A percentile compares a stretch with the other conserved stretches of the same genome.
Conservation (phyloP, 345 rosid genomes). For the Lumnitzera racemosa region DNA sequence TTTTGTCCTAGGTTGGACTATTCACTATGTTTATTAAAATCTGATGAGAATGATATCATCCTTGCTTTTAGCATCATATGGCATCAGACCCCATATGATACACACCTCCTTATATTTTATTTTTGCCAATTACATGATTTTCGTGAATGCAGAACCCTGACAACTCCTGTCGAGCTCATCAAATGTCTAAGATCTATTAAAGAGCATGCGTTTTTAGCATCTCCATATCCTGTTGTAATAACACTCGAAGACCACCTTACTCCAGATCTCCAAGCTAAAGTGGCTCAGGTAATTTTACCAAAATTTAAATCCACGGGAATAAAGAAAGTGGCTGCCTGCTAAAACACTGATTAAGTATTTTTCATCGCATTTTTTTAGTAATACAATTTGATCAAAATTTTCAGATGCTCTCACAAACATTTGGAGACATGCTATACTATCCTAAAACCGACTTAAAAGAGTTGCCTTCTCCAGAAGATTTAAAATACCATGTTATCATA, state of each 20-base stretch:
- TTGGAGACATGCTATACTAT: constrained; percentile 76
- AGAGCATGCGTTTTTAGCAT: constrained; percentile 66
- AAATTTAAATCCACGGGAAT: too few relatives aligned
- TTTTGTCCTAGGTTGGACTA: too few relatives aligned
- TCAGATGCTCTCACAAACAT: constrained; percentile 72
- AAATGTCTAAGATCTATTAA: constrained; percentile 69
- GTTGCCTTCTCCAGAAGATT: constrained; percentile 64
- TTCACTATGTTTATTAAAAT: too few relatives aligned
- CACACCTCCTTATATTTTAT: not conserved
- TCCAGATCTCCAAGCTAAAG: constrained; percentile 78
- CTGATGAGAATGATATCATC: too few relatives aligned
- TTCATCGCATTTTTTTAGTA: not conserved
- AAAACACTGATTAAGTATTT: not conserved
- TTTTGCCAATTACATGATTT: constrained; percentile 3
- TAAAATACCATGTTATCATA: constrained; percentile 65
- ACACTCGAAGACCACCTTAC: constrained; percentile 98
- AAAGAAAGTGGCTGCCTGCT: not conserved
- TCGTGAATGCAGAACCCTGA: constrained; percentile 60
- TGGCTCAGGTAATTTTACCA: constrained; percentile 49
- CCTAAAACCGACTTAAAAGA: constrained; percentile 73
- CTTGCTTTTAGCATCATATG: too few relatives aligned
- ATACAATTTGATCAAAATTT: constrained; percentile 3
- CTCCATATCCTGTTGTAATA: constrained; percentile 81
- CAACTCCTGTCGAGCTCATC: constrained; percentile 59
- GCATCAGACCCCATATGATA: not conserved